Conservation (phyloP, 768 basidiomycete genomes). For the Hydnomerulius pinastri region DNA sequence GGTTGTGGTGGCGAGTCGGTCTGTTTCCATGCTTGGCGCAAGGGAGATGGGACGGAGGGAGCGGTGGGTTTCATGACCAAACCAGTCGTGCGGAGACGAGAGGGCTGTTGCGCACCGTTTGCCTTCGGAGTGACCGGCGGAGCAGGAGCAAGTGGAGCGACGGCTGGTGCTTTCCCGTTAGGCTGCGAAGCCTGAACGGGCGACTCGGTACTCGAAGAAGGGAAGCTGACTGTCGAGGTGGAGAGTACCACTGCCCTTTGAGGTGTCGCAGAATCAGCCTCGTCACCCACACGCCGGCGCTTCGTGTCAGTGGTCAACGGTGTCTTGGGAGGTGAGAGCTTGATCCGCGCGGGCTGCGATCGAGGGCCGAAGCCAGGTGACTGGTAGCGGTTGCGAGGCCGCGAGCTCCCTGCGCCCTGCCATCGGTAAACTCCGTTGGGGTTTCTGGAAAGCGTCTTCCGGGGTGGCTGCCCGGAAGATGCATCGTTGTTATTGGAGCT, state of each 20-base stretch:
- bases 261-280: slow-evolving; percentile 37
- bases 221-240: slow-evolving; percentile 24
- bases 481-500: background rate
- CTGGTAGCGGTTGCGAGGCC: slow-evolving; percentile 65
- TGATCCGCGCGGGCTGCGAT: slow-evolving; percentile 47
- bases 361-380: slow-evolving; percentile 73
- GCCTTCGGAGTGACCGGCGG: slow-evolving; percentile 27
- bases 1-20: slow-evolving; percentile 41
- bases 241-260: slow-evolving; percentile 32
- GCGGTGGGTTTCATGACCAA: slow-evolving; percentile 51
- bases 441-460: slow-evolving; percentile 62
- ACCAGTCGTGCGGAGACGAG: slow-evolving; percentile 44
- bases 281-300: slow-evolving; percentile 59
- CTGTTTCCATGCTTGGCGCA: slow-evolving; percentile 71
- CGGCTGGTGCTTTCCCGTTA: slow-evolving; percentile 25
- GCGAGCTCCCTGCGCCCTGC: slow-evolving; percentile 78
- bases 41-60: slow-evolving; percentile 70
- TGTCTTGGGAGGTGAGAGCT: slow-evolving; percentile 40
- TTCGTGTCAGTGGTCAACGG: slow-evolving; percentile 51
- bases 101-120: slow-evolving; percentile 21
- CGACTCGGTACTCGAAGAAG: slow-evolving; percentile 30
- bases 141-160: slow-evolving; percentile 25
- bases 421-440: slow-evolving; percentile 75
- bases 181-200: slow-evolving; percentile 35
- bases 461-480: slow-evolving; percentile 36